Percentiles rank a stretch among this genome's conserved stretches.
Conservation (phyloP, 306 rosid species). For the Alnus rubra region DNA sequence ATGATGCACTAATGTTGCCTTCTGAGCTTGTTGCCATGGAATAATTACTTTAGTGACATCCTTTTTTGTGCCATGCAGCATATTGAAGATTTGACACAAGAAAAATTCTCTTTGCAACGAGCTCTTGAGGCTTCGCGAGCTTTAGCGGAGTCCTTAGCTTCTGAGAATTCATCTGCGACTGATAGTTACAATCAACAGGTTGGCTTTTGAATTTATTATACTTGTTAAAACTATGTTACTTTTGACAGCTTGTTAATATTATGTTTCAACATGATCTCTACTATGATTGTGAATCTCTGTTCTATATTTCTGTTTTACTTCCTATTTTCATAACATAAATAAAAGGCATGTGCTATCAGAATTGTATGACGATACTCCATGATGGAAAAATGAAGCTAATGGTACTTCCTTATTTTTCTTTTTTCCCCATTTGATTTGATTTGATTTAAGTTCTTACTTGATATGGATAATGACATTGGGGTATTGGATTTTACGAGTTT, state of each 20-base stretch:
- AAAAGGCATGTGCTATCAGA: not conserved
- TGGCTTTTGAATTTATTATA: conserved; percentile 21
- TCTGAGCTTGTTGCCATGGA: not conserved
- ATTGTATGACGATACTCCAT: not conserved
- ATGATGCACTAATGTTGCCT: not conserved
- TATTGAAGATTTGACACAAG: conserved; percentile 95
- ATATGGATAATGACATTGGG: not conserved
- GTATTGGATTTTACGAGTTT: not conserved
- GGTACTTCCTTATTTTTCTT: no score
- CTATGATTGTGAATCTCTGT: not conserved
- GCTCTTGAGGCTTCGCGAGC: conserved; percentile 80
- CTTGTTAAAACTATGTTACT: conserved; percentile 7
- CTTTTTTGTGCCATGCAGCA: conserved; percentile 53
- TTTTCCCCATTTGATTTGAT: not conserved
- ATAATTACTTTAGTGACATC: not conserved
- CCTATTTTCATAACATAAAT: not conserved
- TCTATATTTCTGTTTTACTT: not conserved
- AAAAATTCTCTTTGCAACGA: conserved; percentile 88
- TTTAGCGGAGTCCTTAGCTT: conserved; percentile 83
- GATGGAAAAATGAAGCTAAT: not conserved
- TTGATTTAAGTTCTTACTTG: not conserved
- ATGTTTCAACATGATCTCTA: not conserved
- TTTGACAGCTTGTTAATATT: not conserved
- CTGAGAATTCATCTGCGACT: conserved; percentile 94
- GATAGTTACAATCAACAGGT: conserved; percentile 96